Conservation (phyloP, 805 yeast genomes). For the Candida lessepsii region DNA sequence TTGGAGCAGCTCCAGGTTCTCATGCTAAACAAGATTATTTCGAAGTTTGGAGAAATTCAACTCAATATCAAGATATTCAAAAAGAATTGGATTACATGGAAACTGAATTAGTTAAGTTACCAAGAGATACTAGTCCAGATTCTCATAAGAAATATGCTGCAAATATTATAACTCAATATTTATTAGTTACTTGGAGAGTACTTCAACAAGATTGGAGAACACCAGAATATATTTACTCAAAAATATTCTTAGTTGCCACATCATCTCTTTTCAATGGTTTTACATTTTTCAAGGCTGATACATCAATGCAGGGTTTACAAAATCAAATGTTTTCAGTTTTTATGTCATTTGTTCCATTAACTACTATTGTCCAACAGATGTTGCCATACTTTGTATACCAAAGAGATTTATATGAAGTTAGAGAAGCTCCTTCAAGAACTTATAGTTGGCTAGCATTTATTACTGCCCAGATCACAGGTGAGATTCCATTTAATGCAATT, state of each 20-base stretch:
- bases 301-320: constrained; percentile 59
- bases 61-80: constrained; percentile 57
- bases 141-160: constrained; percentile 31
- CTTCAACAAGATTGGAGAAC: constrained; percentile 50
- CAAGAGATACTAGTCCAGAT: constrained; percentile 25
- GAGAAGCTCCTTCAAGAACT: constrained; percentile 46
- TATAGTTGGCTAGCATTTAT: constrained; percentile 44
- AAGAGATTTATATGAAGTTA: constrained; percentile 46
- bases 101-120: constrained; percentile 35
- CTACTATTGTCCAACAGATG: constrained; percentile 41
- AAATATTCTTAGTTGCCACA: constrained; percentile 51
- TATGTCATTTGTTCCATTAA: constrained; percentile 41
- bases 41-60: constrained; percentile 75
- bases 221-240: constrained; percentile 61
- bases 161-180: constrained; percentile 26
- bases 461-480: constrained; percentile 41
- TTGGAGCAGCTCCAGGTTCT: constrained; percentile 81
- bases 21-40: constrained; percentile 70
- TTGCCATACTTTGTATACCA: constrained; percentile 43
- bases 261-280: constrained; percentile 71
- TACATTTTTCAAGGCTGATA: constrained; percentile 61
- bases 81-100: constrained; percentile 66
- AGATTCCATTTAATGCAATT: constrained; percentile 45
- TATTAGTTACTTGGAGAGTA: constrained; percentile 31
- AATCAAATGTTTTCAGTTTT: constrained; percentile 60